Percentiles rank a stretch among this genome's conserved stretches.
Evolutionary conservation across 495 filamentous ascomycete species (phyloP).

Genomic region (Hapsidospora chrysogenum): DNA sequence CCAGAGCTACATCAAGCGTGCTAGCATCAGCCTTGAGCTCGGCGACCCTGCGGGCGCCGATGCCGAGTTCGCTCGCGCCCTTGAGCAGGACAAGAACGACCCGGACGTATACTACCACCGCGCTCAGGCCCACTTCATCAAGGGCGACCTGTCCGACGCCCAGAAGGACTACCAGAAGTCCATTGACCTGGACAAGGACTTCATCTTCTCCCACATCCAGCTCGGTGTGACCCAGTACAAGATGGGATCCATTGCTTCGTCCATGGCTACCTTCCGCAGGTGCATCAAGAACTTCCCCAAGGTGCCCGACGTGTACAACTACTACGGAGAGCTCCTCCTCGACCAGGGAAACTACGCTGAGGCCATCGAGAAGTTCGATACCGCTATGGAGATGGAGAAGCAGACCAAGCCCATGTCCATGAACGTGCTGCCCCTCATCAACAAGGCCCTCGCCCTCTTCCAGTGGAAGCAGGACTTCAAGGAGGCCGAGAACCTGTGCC

Average conservation of each 20-base stretch:
- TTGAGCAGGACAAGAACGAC: constrained; percentile 71
- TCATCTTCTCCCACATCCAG: constrained; percentile 99
- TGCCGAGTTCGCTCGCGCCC: constrained; percentile 73
- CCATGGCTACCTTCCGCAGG: constrained; percentile 93
- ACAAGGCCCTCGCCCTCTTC: constrained; percentile 93
- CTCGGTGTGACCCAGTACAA: constrained; percentile 99
- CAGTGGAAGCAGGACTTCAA: constrained; percentile 95
- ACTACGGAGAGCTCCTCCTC: constrained; percentile 94
- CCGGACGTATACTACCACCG: constrained; percentile 99
- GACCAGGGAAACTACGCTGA: constrained; percentile 92
- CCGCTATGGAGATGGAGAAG: constrained; percentile 94
- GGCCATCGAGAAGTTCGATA: constrained; percentile 97
- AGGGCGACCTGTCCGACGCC: constrained; percentile 78
- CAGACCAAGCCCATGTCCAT: constrained; percentile 80
- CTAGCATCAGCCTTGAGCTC: constrained; percentile 92
- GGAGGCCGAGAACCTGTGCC: constrained; percentile 89
- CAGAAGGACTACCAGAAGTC: constrained; percentile 99
- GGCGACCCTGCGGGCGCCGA: constrained; percentile 76
- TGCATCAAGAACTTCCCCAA: constrained; percentile 98
- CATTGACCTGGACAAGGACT: constrained; percentile 84
- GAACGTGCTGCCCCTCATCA: constrained; percentile 95
- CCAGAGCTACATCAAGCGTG: constrained; percentile 96
- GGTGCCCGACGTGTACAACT: constrained; percentile 97
- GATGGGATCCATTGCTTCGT: constrained; percentile 95
- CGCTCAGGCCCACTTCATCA: constrained; percentile 95